These are phyloP conservation scores for Amanita molliuscula DNA, from an alignment of 768 basidiomycete species.

Conservation along the genomic window DNA sequence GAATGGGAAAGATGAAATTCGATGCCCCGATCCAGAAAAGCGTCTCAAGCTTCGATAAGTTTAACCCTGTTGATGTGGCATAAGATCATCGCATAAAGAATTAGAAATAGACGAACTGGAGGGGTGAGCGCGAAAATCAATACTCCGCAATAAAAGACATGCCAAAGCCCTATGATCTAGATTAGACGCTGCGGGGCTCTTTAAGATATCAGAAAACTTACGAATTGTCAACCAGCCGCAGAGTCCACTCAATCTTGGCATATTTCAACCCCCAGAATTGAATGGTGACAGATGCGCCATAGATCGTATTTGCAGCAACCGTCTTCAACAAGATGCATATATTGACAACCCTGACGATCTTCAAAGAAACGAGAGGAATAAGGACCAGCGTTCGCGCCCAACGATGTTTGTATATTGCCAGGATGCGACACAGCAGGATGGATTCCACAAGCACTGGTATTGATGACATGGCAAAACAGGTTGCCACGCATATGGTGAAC, in stretches of 20 bases:
- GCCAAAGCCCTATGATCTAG: neutral
- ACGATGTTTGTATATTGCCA: neutral
- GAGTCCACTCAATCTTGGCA: neutral
- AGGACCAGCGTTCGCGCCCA: neutral
- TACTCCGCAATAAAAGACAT: neutral
- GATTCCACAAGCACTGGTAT: neutral
- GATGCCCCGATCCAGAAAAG: neutral
- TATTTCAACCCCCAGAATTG: neutral
- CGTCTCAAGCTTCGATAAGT: neutral
- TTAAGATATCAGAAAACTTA: too few relatives aligned
- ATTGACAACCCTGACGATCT: neutral
- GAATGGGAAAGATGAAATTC: constrained; percentile 1
- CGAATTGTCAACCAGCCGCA: too few relatives aligned
- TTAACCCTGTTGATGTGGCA: neutral
- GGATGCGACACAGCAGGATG: neutral
- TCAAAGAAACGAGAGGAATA: neutral
- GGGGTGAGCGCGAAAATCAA: neutral
- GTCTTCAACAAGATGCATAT: neutral
- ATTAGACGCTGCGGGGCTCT: neutral
- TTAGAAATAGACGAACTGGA: neutral
- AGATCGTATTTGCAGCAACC: neutral
- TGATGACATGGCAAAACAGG: neutral
- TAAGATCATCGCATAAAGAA: neutral
- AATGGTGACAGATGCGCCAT: neutral
- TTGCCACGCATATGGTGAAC: neutral